Conservation (phyloP, 805 yeast species). For the Candida insectorum region DNA sequence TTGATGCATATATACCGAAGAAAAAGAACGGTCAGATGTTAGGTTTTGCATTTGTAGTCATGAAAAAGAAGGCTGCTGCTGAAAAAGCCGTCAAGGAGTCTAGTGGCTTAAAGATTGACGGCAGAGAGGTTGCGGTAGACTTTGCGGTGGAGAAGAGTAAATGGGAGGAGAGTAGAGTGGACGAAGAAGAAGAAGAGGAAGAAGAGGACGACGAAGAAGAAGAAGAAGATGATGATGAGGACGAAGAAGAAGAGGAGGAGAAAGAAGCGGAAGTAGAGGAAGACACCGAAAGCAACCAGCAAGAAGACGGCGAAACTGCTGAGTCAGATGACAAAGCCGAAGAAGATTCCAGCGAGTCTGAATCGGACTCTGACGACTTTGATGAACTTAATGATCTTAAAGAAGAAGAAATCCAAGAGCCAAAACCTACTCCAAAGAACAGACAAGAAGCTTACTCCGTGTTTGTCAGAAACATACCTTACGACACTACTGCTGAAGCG, state of each 20-base stretch:
- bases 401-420: constrained; percentile 15
- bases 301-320: constrained; percentile 27
- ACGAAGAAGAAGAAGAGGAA: constrained; percentile 31
- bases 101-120: constrained; percentile 76
- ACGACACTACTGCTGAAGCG: constrained; percentile 83
- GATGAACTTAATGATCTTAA: constrained; percentile 8
- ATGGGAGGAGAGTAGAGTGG: constrained; percentile 61
- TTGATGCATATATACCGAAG: constrained; percentile 85
- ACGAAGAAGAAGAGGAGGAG: constrained; percentile 32
- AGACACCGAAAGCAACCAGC: constrained; percentile 24
- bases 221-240: constrained; percentile 38
- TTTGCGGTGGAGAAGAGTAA: constrained; percentile 84
- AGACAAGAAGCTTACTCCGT: constrained; percentile 69
- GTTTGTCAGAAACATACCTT: constrained; percentile 91
- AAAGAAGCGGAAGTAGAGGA: constrained; percentile 38
- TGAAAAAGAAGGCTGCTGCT: constrained; percentile 78
- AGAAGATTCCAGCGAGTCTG: constrained; percentile 18
- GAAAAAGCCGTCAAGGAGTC: constrained; percentile 74
- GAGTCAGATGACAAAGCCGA: constrained; percentile 31
- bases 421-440: constrained; percentile 37
- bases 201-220: constrained; percentile 39
- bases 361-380: constrained; percentile 17
- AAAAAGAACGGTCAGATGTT: constrained; percentile 84
- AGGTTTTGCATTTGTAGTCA: constrained; percentile 93
- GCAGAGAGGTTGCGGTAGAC: constrained; percentile 90